Evolutionary conservation across 768 basidiomycete species (phyloP).

Genomic region (Xerocomus potaroensis): DNA sequence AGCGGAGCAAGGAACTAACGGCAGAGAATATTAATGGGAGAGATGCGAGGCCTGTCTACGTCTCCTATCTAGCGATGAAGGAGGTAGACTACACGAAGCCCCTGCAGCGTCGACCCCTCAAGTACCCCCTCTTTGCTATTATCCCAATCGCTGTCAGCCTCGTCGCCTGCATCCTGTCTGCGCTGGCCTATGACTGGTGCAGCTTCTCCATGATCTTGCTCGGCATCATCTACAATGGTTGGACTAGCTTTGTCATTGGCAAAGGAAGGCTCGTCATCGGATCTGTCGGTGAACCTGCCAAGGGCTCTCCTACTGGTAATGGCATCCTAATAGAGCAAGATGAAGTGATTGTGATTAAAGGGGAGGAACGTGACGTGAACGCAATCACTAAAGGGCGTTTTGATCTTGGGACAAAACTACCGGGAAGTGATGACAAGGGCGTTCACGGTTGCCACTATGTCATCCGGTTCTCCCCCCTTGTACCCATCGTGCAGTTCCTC

Average conservation of each 20-base stretch:
- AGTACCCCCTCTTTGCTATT: constrained; percentile 7
- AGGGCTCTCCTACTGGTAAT: constrained; percentile 25
- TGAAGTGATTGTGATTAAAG: constrained; percentile 26
- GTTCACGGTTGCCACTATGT: too few relatives aligned
- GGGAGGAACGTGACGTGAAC: constrained; percentile 27
- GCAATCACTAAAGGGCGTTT: constrained; percentile 16
- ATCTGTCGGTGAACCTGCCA: constrained; percentile 21
- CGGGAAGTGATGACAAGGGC: too few relatives aligned
- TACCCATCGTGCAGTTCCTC: neutral
- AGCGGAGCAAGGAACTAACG: too few relatives aligned
- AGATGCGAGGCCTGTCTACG: constrained; percentile 3
- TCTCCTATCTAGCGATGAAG: constrained; percentile 22
- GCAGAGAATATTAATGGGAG: constrained; percentile 3
- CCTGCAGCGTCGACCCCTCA: neutral
- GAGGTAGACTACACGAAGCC: neutral
- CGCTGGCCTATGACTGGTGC: constrained; percentile 21
- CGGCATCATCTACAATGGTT: constrained; percentile 29
- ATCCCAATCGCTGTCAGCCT: constrained; percentile 22
- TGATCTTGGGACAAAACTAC: too few relatives aligned
- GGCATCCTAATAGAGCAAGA: constrained; percentile 21
- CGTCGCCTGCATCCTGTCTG: constrained; percentile 16
- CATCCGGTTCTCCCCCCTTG: neutral
- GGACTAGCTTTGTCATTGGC: constrained; percentile 23
- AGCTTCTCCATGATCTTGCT: constrained; percentile 26
- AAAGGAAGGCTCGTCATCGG: constrained; percentile 21